Percentiles rank a stretch among this genome's conserved stretches.
phyloP scores from a whole-genome alignment of 768 basidiomycete species.

The Leucocoprinus leucothites region DNA sequence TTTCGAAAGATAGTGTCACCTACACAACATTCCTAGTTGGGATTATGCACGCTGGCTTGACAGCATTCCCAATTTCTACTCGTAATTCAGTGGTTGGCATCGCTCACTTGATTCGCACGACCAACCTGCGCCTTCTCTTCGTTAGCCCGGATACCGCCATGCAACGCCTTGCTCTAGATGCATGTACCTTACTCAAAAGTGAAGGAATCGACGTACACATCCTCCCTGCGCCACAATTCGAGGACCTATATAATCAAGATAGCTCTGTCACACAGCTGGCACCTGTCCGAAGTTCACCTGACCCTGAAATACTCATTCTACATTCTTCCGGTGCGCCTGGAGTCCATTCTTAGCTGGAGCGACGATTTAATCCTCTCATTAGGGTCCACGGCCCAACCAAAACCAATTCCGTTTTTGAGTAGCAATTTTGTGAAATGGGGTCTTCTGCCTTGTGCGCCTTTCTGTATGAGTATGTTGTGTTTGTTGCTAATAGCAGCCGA shows the following conservation, averaged over 20 bases:
- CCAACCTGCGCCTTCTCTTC: constrained; percentile 18
- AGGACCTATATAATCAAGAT: constrained; percentile 2
- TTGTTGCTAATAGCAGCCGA: background rate
- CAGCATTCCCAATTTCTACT: constrained; percentile 33
- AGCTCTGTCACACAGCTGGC: background rate
- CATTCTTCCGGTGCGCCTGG: constrained; percentile 20
- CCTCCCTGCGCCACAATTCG: constrained; percentile 3
- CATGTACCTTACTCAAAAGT: constrained; percentile 2
- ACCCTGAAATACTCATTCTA: constrained; percentile 11
- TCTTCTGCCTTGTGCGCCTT: constrained; percentile 14
- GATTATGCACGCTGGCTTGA: constrained; percentile 37
- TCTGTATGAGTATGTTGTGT: background rate
- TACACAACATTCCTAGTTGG: constrained; percentile 30
- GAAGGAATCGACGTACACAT: background rate
- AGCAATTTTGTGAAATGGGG: constrained; percentile 13
- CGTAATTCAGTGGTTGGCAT: constrained; percentile 45
- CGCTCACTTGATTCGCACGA: constrained; percentile 36
- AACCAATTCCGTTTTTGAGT: constrained; percentile 15
- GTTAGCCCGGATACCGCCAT: constrained; percentile 20
- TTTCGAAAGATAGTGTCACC: constrained; percentile 29
- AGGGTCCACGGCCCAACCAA: constrained; percentile 25
- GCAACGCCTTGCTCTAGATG: constrained; percentile 16
- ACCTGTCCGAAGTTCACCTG: background rate
- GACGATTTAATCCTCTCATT: background rate
- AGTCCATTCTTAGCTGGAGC: background rate